These are phyloP conservation scores for Vinca minor DNA, from an alignment of 257 asterid species.

Conservation along the genomic window DNA sequence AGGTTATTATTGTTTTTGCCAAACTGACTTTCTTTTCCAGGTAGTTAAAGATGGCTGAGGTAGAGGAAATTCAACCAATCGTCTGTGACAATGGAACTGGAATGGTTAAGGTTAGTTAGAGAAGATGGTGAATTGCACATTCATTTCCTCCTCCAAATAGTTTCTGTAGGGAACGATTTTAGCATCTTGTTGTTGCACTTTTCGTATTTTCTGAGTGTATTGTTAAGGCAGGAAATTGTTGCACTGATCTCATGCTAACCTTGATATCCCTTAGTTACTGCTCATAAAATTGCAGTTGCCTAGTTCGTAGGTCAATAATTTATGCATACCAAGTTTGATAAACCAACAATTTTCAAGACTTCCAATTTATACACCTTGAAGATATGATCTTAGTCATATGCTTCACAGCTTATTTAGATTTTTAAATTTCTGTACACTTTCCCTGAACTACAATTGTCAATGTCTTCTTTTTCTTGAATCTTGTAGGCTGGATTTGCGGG, in stretches of 20 bases:
- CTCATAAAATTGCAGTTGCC: not conserved
- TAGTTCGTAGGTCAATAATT: not conserved
- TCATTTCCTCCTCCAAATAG: not conserved
- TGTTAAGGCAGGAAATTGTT: not conserved
- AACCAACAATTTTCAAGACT: no score
- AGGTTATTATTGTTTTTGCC: not conserved
- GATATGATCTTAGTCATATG: not conserved
- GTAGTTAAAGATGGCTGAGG: not conserved
- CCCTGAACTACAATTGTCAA: not conserved
- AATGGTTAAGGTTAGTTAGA: slow-evolving; percentile 4
- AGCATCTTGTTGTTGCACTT: not conserved
- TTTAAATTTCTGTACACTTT: not conserved
- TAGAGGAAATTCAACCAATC: slow-evolving; percentile 8
- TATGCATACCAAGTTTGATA: not conserved
- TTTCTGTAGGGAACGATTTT: not conserved
- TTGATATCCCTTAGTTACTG: not conserved
- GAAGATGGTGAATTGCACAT: not conserved
- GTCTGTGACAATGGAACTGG: no score
- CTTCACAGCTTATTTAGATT: not conserved
- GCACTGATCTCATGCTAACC: not conserved
- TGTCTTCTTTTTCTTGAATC: not conserved
- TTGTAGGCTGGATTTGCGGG: slow-evolving; percentile 37
- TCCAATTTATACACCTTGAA: no score
- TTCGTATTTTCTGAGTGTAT: not conserved
- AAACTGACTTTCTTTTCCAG: not conserved